phyloP scores from a whole-genome alignment of 2,329 filamentous ascomycete genomes.

The Colletotrichum tamarilloi region DNA sequence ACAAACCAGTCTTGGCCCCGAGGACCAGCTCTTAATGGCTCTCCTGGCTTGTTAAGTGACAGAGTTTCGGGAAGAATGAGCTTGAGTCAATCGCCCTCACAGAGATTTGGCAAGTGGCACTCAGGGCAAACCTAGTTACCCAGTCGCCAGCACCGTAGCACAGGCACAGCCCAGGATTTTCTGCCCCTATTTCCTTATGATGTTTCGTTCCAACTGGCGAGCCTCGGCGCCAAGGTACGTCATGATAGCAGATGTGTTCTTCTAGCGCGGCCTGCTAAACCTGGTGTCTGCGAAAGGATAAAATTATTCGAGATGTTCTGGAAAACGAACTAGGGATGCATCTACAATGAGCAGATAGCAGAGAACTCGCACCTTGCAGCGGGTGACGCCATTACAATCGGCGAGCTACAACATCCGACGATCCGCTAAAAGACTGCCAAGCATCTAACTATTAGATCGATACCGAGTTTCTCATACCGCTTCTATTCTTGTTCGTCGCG shows the following conservation, averaged over 20 bases:
- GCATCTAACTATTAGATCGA: background rate
- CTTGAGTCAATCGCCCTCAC: constrained; percentile 9
- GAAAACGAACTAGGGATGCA: background rate
- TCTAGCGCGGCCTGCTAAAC: background rate
- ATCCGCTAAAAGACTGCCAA: constrained; percentile 9
- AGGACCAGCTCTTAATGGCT: background rate
- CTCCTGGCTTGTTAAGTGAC: constrained; percentile 2
- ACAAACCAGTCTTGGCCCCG: constrained; percentile 3
- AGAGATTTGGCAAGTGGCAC: background rate
- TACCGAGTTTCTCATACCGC: background rate
- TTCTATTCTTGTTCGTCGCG: constrained; percentile 7
- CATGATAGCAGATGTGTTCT: background rate
- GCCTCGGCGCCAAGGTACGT: constrained; percentile 21
- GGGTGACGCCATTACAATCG: background rate
- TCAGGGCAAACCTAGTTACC: background rate
- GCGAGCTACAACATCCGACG: background rate
- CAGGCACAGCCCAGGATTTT: background rate
- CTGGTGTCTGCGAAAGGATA: background rate
- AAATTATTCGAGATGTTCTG: too few relatives aligned
- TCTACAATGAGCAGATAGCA: background rate
- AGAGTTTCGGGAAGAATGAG: constrained; percentile 27
- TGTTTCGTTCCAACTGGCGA: constrained; percentile 11
- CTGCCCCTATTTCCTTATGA: constrained; percentile 1
- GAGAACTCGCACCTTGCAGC: background rate
- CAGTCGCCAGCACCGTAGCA: background rate